phyloP scores from a whole-genome alignment of 768 basidiomycete species.

The Boletales sp. region DNA sequence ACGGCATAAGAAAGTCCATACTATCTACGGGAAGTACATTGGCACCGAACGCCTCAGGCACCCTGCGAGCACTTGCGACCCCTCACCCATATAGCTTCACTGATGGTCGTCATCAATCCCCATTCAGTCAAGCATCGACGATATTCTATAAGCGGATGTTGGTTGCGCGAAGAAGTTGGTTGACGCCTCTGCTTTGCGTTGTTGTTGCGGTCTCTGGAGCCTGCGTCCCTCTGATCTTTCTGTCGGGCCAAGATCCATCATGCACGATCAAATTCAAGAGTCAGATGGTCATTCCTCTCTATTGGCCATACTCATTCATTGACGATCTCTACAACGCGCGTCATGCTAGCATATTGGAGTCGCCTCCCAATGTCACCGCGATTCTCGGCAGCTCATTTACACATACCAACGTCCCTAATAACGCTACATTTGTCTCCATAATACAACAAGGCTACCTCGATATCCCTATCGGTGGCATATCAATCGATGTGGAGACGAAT shows the following conservation, averaged over 20 bases:
- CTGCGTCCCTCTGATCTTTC: conserved; percentile 65
- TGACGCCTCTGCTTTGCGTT: conserved; percentile 55
- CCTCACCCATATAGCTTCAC: conserved; percentile 28
- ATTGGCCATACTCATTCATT: conserved; percentile 49
- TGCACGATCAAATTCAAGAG: conserved; percentile 43
- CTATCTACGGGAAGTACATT: conserved; percentile 3
- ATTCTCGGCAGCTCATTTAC: conserved; percentile 42
- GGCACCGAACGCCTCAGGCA: neutral
- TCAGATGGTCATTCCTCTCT: conserved; percentile 44
- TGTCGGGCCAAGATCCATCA: conserved; percentile 46
- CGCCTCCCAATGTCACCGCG: conserved; percentile 51
- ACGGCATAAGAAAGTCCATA: conserved; percentile 27
- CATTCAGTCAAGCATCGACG: conserved; percentile 63
- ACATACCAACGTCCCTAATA: conserved; percentile 46
- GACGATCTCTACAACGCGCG: conserved; percentile 28
- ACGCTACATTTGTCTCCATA: conserved; percentile 54
- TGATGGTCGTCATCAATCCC: conserved; percentile 50
- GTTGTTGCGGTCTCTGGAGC: conserved; percentile 58
- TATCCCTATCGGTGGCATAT: conserved; percentile 66
- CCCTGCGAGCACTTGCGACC: neutral
- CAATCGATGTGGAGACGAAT: conserved; percentile 49
- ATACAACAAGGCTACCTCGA: conserved; percentile 51
- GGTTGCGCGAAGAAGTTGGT: conserved; percentile 64
- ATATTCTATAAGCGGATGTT: conserved; percentile 71
- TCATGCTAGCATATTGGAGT: conserved; percentile 40